Evolutionary conservation across 1,139 yeast species (phyloP).

Genomic region (Yarrowia galli): DNA sequence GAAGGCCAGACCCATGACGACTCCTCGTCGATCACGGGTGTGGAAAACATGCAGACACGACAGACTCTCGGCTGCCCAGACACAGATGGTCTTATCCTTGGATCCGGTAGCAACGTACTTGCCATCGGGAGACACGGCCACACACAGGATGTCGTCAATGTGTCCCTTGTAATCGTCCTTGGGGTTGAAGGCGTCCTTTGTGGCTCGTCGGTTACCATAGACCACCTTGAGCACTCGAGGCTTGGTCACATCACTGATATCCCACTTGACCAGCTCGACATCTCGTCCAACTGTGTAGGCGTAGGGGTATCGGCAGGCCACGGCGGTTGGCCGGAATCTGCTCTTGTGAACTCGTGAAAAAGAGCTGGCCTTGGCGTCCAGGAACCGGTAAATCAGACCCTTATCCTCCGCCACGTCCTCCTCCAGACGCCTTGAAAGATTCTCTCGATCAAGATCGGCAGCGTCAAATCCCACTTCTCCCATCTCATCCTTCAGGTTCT

Average conservation of each 20-base stretch:
- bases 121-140: constrained; percentile 89
- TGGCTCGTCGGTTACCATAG: constrained; percentile 66
- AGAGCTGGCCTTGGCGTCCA: constrained; percentile 50
- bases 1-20: constrained; percentile 75
- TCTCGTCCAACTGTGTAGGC: constrained; percentile 88
- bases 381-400: constrained; percentile 78
- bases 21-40: constrained; percentile 71
- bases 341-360: constrained; percentile 39
- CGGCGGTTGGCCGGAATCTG: constrained; percentile 46
- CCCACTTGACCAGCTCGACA: constrained; percentile 81
- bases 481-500: constrained; percentile 69
- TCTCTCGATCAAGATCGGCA: constrained; percentile 87
- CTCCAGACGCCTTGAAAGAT: constrained; percentile 77
- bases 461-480: constrained; percentile 79
- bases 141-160: constrained; percentile 73
- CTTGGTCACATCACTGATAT: constrained; percentile 55
- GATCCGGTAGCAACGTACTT: constrained; percentile 91
- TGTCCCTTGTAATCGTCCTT: constrained; percentile 62
- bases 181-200: constrained; percentile 45
- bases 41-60: constrained; percentile 78
- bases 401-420: constrained; percentile 89
- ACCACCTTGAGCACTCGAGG: constrained; percentile 70
- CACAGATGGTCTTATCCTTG: constrained; percentile 74
- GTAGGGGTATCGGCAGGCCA: constrained; percentile 62
- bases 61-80: constrained; percentile 85